These are phyloP conservation scores for Platanthera guangdongensis DNA, from an alignment of 106 monocot genomes.

Conservation along the genomic window DNA sequence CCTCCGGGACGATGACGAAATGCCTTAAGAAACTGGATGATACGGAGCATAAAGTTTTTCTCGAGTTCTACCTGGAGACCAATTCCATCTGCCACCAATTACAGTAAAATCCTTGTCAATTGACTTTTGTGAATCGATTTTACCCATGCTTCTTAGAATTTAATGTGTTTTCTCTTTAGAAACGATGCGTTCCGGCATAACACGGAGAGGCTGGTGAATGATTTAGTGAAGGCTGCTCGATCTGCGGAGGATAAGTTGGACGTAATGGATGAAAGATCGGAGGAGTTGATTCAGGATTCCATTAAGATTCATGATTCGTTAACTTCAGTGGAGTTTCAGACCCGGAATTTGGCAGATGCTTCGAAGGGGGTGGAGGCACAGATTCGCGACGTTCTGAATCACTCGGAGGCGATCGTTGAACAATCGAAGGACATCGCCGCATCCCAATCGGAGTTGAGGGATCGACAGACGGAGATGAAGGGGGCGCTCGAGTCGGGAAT, in stretches of 20 bases:
- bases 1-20: constrained; percentile 27
- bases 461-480: constrained; percentile 49
- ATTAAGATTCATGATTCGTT: constrained; percentile 45
- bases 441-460: constrained; percentile 41
- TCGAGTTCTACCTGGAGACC: constrained; percentile 68
- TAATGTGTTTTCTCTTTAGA: constrained; percentile 19
- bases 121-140: background rate
- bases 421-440: constrained; percentile 46
- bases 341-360: constrained; percentile 27
- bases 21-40: constrained; percentile 67
- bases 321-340: constrained; percentile 38
- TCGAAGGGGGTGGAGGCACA: constrained; percentile 39
- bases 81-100: constrained; percentile 83
- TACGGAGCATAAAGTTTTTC: constrained; percentile 56
- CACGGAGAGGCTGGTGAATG: constrained; percentile 72
- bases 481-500: constrained; percentile 45
- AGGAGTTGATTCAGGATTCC: constrained; percentile 45
- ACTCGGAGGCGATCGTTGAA: constrained; percentile 52
- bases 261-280: constrained; percentile 39
- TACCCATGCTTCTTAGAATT: background rate
- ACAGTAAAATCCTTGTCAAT: constrained; percentile 35
- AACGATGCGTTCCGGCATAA: constrained; percentile 62
- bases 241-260: constrained; percentile 54
- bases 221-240: constrained; percentile 40
- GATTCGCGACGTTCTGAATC: constrained; percentile 44